These are phyloP conservation scores for Penicillium sp. DNA, from an alignment of 2,329 filamentous ascomycete species.

Conservation along the genomic window DNA sequence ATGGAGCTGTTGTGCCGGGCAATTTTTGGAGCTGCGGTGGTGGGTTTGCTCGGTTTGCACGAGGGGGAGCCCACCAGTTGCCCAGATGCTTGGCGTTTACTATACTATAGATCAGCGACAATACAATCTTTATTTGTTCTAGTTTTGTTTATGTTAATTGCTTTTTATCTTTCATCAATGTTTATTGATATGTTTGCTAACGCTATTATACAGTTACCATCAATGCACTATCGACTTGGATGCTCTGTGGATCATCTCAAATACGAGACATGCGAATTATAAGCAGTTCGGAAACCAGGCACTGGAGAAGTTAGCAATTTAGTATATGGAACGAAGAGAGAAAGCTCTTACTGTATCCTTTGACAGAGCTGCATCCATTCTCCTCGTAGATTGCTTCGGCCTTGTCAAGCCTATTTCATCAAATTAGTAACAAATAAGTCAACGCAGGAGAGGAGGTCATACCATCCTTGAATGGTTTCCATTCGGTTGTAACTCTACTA, in stretches of 20 bases:
- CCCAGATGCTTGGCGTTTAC: constrained; percentile 14
- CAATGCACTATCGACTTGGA: not conserved
- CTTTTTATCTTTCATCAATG: not conserved
- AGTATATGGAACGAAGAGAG: not conserved
- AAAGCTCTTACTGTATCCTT: constrained; percentile 30
- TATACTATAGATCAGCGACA: not conserved
- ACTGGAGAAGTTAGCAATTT: constrained; percentile 12
- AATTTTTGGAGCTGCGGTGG: constrained; percentile 40
- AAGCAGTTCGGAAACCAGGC: constrained; percentile 22
- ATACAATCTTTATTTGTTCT: not conserved
- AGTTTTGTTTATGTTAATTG: not conserved
- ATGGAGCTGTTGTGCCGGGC: constrained; percentile 34
- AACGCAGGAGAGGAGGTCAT: constrained; percentile 8
- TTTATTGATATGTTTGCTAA: not conserved
- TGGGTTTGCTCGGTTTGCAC: constrained; percentile 44
- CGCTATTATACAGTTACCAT: not conserved
- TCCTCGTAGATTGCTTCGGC: constrained; percentile 42
- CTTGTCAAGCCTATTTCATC: constrained; percentile 36
- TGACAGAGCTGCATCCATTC: constrained; percentile 38
- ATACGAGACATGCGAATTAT: constrained; percentile 8
- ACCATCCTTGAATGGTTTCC: constrained; percentile 56
- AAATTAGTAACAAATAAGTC: constrained; percentile 16
- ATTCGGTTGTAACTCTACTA: constrained; percentile 53
- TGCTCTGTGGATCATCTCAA: constrained; percentile 7
- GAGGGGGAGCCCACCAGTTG: constrained; percentile 32